Conservation (phyloP, 2,329 filamentous ascomycete genomes). For the Alternaria postmessia region DNA sequence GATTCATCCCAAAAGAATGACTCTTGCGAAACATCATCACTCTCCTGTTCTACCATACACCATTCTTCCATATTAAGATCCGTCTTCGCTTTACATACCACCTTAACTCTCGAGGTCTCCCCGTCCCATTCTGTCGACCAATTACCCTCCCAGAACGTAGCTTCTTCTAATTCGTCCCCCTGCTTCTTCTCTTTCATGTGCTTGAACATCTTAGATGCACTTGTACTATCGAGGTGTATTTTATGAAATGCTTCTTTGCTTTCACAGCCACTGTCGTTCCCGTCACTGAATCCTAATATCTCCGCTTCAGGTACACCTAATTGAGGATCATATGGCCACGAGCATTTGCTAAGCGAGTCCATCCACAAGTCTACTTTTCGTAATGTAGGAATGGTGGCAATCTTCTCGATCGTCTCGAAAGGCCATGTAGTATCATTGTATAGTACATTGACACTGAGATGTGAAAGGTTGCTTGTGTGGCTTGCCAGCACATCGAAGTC, state of each 20-base stretch:
- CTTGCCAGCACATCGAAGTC: conserved; percentile 8
- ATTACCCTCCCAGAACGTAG: conserved; percentile 21
- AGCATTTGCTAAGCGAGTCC: conserved; percentile 6
- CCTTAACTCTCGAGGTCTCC: conserved; percentile 2
- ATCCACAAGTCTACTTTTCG: conserved; percentile 18
- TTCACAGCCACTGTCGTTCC: conserved; percentile 1
- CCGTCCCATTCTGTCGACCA: conserved; percentile 10
- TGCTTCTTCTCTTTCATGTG: conserved; percentile 18
- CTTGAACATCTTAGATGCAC: conserved; percentile 18
- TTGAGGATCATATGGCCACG: not conserved
- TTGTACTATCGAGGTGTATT: conserved; percentile 10
- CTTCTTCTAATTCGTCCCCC: conserved; percentile 7
- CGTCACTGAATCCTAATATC: not conserved
- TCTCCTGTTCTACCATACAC: conserved; percentile 2
- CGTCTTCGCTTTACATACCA: conserved; percentile 12
- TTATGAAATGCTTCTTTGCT: conserved; percentile 16
- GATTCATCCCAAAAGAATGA: not conserved
- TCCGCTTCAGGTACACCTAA: not conserved
- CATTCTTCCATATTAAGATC: not conserved
- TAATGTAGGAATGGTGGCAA: conserved; percentile 16
- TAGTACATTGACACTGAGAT: conserved; percentile 22
- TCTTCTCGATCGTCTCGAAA: conserved; percentile 10
- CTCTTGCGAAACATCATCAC: not conserved
- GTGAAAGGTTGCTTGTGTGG: conserved; percentile 11
- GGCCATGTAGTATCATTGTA: conserved; percentile 26